Percentiles rank a stretch among this genome's conserved stretches.
Evolutionary conservation across 75 land plant genomes (phyloP).

Genomic region (Cupressus sempervirens): DNA sequence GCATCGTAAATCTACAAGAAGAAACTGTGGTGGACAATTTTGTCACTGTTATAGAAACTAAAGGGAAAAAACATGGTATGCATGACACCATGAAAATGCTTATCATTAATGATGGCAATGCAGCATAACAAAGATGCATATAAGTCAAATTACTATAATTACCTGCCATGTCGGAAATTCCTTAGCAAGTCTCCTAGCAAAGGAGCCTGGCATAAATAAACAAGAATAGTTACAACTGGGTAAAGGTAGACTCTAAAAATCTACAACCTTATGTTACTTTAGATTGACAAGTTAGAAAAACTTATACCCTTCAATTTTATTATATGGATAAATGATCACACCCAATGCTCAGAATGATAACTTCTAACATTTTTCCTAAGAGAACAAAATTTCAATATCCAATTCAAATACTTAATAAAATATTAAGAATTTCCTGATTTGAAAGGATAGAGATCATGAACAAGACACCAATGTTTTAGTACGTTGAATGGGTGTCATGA

Average conservation of each 20-base stretch:
- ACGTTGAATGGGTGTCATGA: not conserved
- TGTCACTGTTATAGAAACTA: not conserved
- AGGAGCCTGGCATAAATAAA: slow-evolving; percentile 53
- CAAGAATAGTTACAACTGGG: not conserved
- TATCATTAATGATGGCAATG: not conserved
- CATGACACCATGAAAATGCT: not conserved
- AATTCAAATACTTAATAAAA: not conserved
- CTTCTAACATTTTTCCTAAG: not conserved
- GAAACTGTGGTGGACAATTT: slow-evolving; percentile 55
- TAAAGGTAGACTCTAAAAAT: not conserved
- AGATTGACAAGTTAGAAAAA: not conserved
- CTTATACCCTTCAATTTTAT: not conserved
- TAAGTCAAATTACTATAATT: not conserved
- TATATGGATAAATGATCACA: not conserved
- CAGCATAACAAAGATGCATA: not conserved
- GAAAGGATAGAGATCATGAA: not conserved
- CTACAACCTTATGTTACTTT: not conserved
- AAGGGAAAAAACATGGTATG: not conserved
- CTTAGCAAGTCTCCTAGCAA: slow-evolving; percentile 84
- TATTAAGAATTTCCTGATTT: not conserved
- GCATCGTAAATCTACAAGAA: slow-evolving; percentile 89
- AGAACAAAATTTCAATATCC: not conserved
- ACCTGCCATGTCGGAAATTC: slow-evolving; percentile 99
- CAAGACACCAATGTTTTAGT: not conserved
- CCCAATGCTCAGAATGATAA: not conserved